phyloP scores from a whole-genome alignment of 345 rosid genomes.

The Hibiscus trionum region DNA sequence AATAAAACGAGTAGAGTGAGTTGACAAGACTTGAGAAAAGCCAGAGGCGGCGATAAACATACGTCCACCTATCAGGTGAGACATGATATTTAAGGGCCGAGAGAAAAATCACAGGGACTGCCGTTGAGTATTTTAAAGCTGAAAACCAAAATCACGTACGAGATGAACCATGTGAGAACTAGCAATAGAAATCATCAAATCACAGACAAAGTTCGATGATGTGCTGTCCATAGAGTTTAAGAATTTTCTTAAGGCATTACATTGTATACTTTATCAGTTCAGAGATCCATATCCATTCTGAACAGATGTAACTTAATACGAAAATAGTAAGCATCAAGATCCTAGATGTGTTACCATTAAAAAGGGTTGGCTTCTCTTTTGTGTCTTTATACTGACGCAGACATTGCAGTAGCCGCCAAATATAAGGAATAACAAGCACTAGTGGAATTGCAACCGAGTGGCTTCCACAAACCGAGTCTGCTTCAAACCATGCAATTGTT shows the following conservation, averaged over 20 bases:
- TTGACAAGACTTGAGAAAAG: constrained; percentile 80
- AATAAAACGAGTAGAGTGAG: constrained; percentile 89
- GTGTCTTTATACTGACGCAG: constrained; percentile 91
- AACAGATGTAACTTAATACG: background rate
- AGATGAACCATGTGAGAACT: background rate
- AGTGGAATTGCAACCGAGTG: constrained; percentile 85
- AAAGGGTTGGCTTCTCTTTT: constrained; percentile 67
- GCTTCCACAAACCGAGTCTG: constrained; percentile 94
- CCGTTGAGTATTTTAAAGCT: constrained; percentile 94
- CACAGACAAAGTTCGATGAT: background rate
- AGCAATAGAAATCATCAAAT: background rate
- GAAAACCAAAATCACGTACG: constrained; percentile 25
- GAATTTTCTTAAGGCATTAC: background rate
- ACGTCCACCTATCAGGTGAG: constrained; percentile 64
- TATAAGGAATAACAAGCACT: constrained; percentile 81
- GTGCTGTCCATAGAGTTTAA: background rate
- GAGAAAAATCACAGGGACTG: constrained; percentile 90
- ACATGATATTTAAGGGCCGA: constrained; percentile 95
- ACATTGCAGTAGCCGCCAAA: constrained; percentile 84
- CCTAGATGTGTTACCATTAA: constrained; percentile 50
- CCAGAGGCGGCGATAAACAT: constrained; percentile 82
- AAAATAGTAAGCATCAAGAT: background rate
- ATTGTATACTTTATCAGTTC: background rate
- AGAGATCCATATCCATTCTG: background rate
- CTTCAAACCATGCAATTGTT: constrained; percentile 98